phyloP scores from a whole-genome alignment of 192 early-diverging fungal species.

The Backusella psychrophila region DNA sequence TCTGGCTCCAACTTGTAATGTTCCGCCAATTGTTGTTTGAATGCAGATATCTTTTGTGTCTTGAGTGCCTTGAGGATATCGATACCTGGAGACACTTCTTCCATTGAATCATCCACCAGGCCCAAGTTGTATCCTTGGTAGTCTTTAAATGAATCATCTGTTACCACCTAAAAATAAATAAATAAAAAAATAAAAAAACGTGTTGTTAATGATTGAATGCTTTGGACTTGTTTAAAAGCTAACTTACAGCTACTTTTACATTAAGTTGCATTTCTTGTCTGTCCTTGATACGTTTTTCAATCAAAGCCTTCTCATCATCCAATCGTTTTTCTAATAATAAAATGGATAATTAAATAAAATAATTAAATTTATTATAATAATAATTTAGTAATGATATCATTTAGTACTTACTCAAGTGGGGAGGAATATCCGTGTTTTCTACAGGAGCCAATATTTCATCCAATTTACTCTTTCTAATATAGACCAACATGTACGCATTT shows the following conservation, averaged over 20 bases:
- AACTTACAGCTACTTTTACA: slow-evolving; percentile 56
- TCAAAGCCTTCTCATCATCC: slow-evolving; percentile 61
- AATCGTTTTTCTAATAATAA: slow-evolving; percentile 37
- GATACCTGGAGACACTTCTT: slow-evolving; percentile 1
- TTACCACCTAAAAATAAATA: slow-evolving; percentile 49
- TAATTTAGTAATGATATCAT: neutral
- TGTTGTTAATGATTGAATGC: neutral
- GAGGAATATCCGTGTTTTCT: slow-evolving; percentile 70
- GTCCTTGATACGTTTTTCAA: slow-evolving; percentile 67
- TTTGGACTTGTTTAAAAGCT: neutral
- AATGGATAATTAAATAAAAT: neutral
- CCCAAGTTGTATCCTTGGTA: slow-evolving; percentile 89
- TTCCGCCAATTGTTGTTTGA: slow-evolving; percentile 17
- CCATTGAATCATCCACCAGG: slow-evolving; percentile 56
- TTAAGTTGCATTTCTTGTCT: slow-evolving; percentile 69
- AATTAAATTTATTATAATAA: slow-evolving; percentile 11
- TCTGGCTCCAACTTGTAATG: slow-evolving; percentile 31
- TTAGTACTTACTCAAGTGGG: slow-evolving; percentile 62
- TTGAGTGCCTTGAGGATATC: slow-evolving; percentile 18
- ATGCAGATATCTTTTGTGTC: slow-evolving; percentile 7
- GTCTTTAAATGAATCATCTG: slow-evolving; percentile 61
- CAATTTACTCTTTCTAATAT: slow-evolving; percentile 79
- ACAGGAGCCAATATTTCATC: slow-evolving; percentile 69
- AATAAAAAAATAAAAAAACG: neutral
- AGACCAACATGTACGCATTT: slow-evolving; percentile 99